Percentiles rank a stretch among this genome's conserved stretches.
Conservation (phyloP, 208 protist species). For the Acanthamoeba healyi region DNA sequence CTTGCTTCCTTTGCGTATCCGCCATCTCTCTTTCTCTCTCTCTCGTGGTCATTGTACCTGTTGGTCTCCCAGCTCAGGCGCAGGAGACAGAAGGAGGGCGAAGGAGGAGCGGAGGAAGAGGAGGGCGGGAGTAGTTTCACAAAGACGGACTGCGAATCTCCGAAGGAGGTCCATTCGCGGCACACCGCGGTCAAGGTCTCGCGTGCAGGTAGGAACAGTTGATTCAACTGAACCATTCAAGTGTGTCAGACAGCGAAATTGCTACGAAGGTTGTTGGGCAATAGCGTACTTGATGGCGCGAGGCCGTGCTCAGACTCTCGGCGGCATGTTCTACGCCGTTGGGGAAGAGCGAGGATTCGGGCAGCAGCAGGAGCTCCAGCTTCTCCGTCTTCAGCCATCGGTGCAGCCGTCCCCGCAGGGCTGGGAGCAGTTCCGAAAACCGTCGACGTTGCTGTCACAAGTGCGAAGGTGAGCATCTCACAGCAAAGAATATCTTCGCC, state of each 20-base stretch:
- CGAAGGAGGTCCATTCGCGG: slow-evolving; percentile 57
- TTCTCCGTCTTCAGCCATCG: slow-evolving; percentile 71
- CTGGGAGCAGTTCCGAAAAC: slow-evolving; percentile 48
- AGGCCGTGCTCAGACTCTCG: not conserved
- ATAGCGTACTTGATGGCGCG: not conserved
- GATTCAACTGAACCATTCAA: not conserved
- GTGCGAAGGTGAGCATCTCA: not conserved
- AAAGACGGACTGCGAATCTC: slow-evolving; percentile 43
- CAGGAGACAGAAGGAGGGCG: slow-evolving; percentile 66
- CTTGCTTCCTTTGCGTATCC: too few relatives aligned
- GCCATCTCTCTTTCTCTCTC: too few relatives aligned
- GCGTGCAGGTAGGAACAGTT: slow-evolving; percentile 2
- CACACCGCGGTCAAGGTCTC: slow-evolving; percentile 39
- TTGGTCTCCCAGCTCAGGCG: slow-evolving; percentile 69
- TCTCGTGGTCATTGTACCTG: too few relatives aligned
- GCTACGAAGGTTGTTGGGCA: not conserved
- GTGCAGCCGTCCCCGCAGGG: slow-evolving; percentile 46
- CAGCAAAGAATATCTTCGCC: not conserved
- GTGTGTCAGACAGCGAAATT: not conserved
- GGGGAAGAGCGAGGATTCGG: slow-evolving; percentile 29
- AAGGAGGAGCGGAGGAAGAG: not conserved
- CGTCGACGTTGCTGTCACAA: not conserved
- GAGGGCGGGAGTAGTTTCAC: slow-evolving; percentile 57
- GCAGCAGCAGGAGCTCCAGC: slow-evolving; percentile 59
- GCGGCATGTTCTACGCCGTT: slow-evolving; percentile 18